Base-by-base conservation (phyloP, 208 protist genomes). In the Leishmania tarentolae region DNA sequence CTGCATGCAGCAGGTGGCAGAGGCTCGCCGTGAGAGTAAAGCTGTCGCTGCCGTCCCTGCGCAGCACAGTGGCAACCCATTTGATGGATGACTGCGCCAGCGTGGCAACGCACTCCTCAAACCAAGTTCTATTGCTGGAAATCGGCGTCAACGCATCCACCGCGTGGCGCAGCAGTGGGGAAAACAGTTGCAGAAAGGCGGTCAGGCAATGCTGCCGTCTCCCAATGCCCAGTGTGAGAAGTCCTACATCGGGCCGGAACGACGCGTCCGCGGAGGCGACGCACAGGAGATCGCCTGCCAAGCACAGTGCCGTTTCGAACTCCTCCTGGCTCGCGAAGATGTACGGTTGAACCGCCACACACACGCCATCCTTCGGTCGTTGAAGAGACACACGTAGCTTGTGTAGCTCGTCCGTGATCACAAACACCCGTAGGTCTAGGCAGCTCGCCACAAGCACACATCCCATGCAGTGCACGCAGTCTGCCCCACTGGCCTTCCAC, bases 281-380 rank as follows among this genome's bases (percentile, higher is more conserved):
- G 78, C 85, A 91, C 28, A 97, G 86, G 13, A 97, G 63, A 75
- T 97, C 94, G 3, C 86, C 85, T 17, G 94, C 90, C 61, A 96
- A 73, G 69, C 83, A 82, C 21, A 97, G 85, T 5, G 90, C 90
- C 8, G 59, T 81, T 31, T 96, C 89, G 75, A 94, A 95, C 52
- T 92, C 86, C 21, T 70, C 76, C 56, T 86, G 76, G 37, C 53
- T 78, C 3, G 35, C 37, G 57, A 94, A 93, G 0, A 72, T 17
- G 56, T 87, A 75, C 42, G 89, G 84, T 35, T 80, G 83, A 0
- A 95, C 86, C 77, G 83, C 73, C 19, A 91, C 81, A 42, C 82
- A 79, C 13, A 69, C 70, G 21, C 24, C 53, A 24, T 44, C 42
- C 42, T 42, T 37, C 7, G 59, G 57, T 17, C 31, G 76, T 56